Conservation (phyloP, 139 green algal genomes). For the Edaphochlamys debaryana region DNA sequence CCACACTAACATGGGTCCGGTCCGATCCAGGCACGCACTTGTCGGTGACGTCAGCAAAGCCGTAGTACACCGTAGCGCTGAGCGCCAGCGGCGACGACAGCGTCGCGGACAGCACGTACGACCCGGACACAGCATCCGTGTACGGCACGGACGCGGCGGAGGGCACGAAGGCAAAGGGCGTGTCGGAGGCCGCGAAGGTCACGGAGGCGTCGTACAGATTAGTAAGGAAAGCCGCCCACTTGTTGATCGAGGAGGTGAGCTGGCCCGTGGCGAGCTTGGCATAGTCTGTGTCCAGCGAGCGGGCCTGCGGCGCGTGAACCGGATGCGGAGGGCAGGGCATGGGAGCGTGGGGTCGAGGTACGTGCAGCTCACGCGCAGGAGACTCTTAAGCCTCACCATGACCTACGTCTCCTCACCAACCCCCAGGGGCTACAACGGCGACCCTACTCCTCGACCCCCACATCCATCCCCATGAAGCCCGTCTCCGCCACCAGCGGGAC, state of each 20-base stretch:
- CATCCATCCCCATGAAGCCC: too few relatives aligned
- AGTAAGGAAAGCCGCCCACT: constrained; percentile 38
- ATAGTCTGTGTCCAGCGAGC: background rate
- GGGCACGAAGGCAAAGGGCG: constrained; percentile 16
- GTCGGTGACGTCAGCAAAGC: constrained; percentile 35
- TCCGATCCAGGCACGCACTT: too few relatives aligned
- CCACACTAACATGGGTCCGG: too few relatives aligned
- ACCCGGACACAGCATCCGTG: background rate
- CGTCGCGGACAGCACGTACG: constrained; percentile 43
- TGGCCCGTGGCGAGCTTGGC: background rate
- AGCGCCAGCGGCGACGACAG: constrained; percentile 19
- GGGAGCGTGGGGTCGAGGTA: too few relatives aligned
- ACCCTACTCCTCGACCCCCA: too few relatives aligned
- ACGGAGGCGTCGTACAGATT: constrained; percentile 20
- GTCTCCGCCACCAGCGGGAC: too few relatives aligned
- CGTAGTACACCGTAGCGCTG: constrained; percentile 40
- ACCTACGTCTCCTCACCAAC: too few relatives aligned
- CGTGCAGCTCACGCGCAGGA: too few relatives aligned
- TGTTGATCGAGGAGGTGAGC: background rate
- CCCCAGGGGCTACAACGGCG: too few relatives aligned
- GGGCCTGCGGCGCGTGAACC: background rate
- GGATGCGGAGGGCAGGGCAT: background rate
- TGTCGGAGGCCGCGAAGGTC: background rate
- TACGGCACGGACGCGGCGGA: constrained; percentile 35
- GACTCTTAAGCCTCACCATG: too few relatives aligned